Percentiles rank a stretch among this genome's conserved stretches.
Evolutionary conservation across 331 rosid species (phyloP).

Genomic region (Cydonia oblonga): DNA sequence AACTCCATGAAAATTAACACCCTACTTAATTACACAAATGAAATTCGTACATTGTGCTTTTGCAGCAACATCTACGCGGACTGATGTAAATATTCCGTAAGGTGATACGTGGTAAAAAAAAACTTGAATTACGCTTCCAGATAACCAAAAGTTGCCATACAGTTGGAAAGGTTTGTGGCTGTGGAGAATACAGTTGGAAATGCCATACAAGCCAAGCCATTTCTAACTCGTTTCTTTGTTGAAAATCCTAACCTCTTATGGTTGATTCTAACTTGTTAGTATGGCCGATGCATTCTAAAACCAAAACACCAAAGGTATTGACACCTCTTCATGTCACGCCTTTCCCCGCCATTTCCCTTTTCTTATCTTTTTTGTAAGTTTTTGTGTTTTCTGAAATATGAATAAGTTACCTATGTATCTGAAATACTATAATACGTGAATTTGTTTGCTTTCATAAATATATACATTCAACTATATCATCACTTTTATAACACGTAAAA

Average conservation of each 20-base stretch:
- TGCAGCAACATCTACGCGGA: no score
- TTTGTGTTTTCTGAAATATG: no score
- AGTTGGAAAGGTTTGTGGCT: background rate
- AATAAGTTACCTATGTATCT: no score
- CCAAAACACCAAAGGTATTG: no score
- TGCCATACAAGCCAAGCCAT: background rate
- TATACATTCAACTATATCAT: no score
- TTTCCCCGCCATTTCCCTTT: background rate
- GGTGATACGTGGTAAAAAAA: background rate
- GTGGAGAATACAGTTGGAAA: background rate
- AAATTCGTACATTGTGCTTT: background rate
- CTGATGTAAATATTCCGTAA: background rate
- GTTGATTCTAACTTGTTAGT: background rate
- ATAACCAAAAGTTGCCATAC: background rate
- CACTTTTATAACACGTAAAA: no score
- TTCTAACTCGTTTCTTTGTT: background rate
- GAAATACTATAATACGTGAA: no score
- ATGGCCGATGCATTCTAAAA: background rate
- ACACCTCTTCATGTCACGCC: background rate
- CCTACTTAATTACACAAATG: background rate
- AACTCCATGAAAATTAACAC: background rate
- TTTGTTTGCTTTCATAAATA: no score
- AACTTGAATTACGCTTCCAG: background rate
- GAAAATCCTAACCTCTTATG: background rate
- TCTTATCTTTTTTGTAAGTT: no score